Evolutionary conservation across 2,329 filamentous ascomycete species (phyloP).

Genomic region (Apiospora saccharicola): DNA sequence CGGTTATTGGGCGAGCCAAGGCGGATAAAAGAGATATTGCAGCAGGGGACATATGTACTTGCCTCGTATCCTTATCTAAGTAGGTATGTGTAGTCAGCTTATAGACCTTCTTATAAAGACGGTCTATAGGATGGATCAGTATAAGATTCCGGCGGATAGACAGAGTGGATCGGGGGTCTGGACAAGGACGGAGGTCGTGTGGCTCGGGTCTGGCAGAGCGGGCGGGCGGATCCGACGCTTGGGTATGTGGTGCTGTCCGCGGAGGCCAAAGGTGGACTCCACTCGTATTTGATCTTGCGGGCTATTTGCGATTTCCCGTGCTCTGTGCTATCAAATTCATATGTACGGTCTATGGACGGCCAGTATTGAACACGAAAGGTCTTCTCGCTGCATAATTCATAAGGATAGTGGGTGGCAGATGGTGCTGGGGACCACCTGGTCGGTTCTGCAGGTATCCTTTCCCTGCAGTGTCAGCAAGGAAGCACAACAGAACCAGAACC

Average conservation of each 20-base stretch:
- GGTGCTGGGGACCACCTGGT: neutral
- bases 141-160: neutral
- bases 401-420: neutral
- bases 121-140: neutral
- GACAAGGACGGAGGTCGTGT: neutral
- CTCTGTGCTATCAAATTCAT: neutral
- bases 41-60: neutral
- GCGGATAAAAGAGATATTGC: neutral
- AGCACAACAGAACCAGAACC: neutral
- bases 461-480: slow-evolving; percentile 7
- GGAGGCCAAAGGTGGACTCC: neutral
- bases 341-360: neutral
- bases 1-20: neutral
- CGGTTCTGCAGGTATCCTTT: slow-evolving; percentile 14
- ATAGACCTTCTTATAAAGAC: neutral
- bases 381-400: neutral
- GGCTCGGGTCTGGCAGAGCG: neutral
- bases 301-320: neutral
- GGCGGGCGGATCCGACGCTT: neutral
- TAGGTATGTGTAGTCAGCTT: neutral
- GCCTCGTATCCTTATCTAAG: too few relatives aligned
- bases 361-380: neutral
- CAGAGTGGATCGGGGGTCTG: neutral
- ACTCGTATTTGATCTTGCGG: neutral
- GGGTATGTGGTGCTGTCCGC: neutral